Base-by-base conservation (phyloP, 2,329 filamentous ascomycete genomes). In the Trichoderma sp. region DNA sequence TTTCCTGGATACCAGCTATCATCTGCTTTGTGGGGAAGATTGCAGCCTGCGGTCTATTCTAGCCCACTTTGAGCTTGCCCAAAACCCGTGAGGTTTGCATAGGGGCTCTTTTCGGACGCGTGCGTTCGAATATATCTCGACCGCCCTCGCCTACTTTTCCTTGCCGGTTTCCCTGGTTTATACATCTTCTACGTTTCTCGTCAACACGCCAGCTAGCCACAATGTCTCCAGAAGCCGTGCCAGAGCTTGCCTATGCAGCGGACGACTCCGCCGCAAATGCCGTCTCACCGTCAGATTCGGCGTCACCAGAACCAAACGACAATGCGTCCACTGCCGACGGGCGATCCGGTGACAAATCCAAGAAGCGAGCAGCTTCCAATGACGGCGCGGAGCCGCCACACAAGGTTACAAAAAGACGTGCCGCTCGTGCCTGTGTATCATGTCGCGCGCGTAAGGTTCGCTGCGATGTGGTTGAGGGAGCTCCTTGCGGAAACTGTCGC, bases 401-500 rank as follows among this genome's bases (percentile, higher is more conserved):
- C 69, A 88, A 88, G 76, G 75, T 84, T 70, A 86, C 81, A 64
- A 97, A 97, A 81, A 87, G 93, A 75, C 87, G 94, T 76, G 93
- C 94, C n/a, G 93, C 93, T 10, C 92, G 94, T 73, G 94, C 94
- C 19, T 97, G 94, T 78, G 92, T 93, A 70, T 93, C 91, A 73
- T 97, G 94, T 80, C 87, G 94, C 74, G 89, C 91, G 67, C 89
- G 94, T 76, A 97, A 97, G 78, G 94, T 97, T 50, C 88, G 94
- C 67, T 97, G 94, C 82, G 94, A 97, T 81, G 93, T 97, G 67
- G 93, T 95, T 68, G 93, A 97, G 78, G 90, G 91, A 58, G 90
- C 90, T 52, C 93, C 93, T 1, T 97, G 93, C 78, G 93, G 92
- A 67, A 97, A 97, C 79, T 96, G 93, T 80, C 85, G 92, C 71